phyloP scores from a whole-genome alignment of 1,284 basidiomycete species.

The Ceraceosorus guamensis region DNA sequence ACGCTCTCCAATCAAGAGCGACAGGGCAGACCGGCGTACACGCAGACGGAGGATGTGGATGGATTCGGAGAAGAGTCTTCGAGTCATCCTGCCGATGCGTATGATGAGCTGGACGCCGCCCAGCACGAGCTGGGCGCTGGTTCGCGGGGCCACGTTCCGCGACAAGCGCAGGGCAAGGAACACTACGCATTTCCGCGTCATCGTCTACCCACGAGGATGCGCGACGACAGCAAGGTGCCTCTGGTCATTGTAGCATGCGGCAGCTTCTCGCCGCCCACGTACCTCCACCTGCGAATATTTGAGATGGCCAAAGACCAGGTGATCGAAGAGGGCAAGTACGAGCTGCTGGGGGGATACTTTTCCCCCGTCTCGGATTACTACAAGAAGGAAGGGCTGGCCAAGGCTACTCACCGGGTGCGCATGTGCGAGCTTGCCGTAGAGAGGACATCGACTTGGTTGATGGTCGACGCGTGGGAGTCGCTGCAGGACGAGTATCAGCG shows the following conservation, averaged over 20 bases:
- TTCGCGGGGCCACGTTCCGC: neutral
- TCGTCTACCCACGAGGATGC: slow-evolving; percentile 40
- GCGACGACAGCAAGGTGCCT: slow-evolving; percentile 42
- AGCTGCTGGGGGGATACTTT: slow-evolving; percentile 87
- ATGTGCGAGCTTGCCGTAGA: slow-evolving; percentile 49
- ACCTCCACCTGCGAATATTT: slow-evolving; percentile 73
- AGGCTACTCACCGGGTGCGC: slow-evolving; percentile 45
- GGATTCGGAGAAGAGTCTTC: neutral
- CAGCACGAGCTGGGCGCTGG: neutral
- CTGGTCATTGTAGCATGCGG: slow-evolving; percentile 54
- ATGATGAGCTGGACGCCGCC: neutral
- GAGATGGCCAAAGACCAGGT: slow-evolving; percentile 96
- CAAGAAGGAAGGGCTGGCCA: slow-evolving; percentile 46
- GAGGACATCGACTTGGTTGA: slow-evolving; percentile 52
- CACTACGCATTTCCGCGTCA: slow-evolving; percentile 44
- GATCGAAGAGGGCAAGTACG: slow-evolving; percentile 82
- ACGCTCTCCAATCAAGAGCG: neutral
- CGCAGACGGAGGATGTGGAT: neutral
- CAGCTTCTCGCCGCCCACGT: slow-evolving; percentile 56
- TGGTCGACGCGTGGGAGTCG: slow-evolving; percentile 97
- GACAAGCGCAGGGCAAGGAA: slow-evolving; percentile 13
- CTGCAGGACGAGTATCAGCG: slow-evolving; percentile 82
- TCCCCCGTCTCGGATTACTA: slow-evolving; percentile 64
- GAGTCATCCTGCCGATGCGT: neutral
- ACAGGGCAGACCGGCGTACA: neutral